Base-by-base conservation (phyloP, 768 basidiomycete species). In the Leccinum uliginosum region DNA sequence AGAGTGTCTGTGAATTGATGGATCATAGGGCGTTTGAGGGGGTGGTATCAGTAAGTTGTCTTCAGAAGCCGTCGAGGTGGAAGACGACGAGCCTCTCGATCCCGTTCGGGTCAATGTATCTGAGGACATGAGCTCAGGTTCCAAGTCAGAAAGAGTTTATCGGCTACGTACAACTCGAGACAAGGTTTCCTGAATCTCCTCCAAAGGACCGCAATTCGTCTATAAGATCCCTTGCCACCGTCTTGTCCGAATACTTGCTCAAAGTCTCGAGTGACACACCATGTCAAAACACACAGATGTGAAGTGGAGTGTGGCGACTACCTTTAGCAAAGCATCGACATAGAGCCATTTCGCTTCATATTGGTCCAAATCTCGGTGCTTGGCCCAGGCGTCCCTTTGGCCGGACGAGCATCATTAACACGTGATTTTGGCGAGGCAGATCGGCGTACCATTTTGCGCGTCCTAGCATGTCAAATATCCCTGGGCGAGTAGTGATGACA, bases 381-480 rank as follows among this genome's bases (percentile, higher is more conserved):
- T 96, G 48, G 89, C 87, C 95, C 95, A 98, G 45, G 91, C 91
- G 75, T 95, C 93, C 92, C 93, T 94, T 47, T 52, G 24, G 34
- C 21, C 21, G 53, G 19, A 40, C 17, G 24, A 56, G 40, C 29
- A 23, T 26, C 38, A 47, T 61, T 49, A 64, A 66, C 59, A 70
- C 52, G 63, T 70, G 65, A 65, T 58, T 61, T 23, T 4, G 29
- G 35, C 19, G 46, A 43, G 51, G 12, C 30, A 10, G n/a, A 10
- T 35, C 24, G 7, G 51, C 79, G 24, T 61, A 92, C 94, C 94
- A 97, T 76, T 98, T 98, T 21, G 94, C 93, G 62, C 93, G 79
- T 43, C 91, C 91, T 7, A 97, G 76, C 83, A 96, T 86, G 69
- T 98, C 94, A 76, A 86, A 91, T 11, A 97, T 84, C 10, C 88